Evolutionary conservation across 1,284 basidiomycete species (phyloP).

Genomic region (Neolentinus lepideus): DNA sequence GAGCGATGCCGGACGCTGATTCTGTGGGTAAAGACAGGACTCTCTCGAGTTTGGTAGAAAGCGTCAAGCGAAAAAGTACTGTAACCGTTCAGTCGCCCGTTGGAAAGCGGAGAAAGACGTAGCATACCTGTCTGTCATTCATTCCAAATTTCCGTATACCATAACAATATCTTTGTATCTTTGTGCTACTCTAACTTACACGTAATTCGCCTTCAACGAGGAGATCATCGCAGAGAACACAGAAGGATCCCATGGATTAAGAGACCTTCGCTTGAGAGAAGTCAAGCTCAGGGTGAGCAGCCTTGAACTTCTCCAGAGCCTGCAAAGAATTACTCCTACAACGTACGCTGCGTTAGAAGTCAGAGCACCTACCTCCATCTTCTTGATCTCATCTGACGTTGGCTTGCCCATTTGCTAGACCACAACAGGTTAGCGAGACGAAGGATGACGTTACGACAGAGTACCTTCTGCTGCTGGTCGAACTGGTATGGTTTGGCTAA

Average conservation of each 20-base stretch:
- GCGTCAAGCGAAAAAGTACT: constrained; percentile 74
- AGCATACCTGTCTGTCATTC: too few species aligned
- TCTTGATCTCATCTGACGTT: constrained; percentile 86
- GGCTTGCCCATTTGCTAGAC: constrained; percentile 90
- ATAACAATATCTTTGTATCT: too few species aligned
- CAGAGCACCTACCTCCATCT: constrained; percentile 63
- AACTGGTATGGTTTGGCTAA: constrained; percentile 48
- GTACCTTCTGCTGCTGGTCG: constrained; percentile 94
- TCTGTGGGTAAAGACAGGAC: constrained; percentile 28
- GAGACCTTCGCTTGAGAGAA: constrained; percentile 89
- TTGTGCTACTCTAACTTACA: too few species aligned
- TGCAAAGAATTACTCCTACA: constrained; percentile 19
- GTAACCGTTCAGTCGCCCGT: background rate
- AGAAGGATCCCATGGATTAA: constrained; percentile 23
- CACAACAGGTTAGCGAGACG: constrained; percentile 9
- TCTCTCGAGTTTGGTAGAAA: constrained; percentile 69
- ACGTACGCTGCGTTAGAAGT: background rate
- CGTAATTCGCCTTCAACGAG: too few species aligned
- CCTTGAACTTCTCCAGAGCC: constrained; percentile 87
- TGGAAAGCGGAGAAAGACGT: background rate
- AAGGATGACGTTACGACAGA: background rate
- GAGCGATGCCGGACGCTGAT: background rate
- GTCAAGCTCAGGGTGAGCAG: constrained; percentile 88
- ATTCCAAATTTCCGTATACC: background rate
- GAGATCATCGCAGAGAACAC: too few species aligned